Percentiles rank a stretch among this genome's conserved stretches.
These are phyloP conservation scores for Musa beccarii DNA, from an alignment of 176 grass and related monocot species.

Conservation along the genomic window DNA sequence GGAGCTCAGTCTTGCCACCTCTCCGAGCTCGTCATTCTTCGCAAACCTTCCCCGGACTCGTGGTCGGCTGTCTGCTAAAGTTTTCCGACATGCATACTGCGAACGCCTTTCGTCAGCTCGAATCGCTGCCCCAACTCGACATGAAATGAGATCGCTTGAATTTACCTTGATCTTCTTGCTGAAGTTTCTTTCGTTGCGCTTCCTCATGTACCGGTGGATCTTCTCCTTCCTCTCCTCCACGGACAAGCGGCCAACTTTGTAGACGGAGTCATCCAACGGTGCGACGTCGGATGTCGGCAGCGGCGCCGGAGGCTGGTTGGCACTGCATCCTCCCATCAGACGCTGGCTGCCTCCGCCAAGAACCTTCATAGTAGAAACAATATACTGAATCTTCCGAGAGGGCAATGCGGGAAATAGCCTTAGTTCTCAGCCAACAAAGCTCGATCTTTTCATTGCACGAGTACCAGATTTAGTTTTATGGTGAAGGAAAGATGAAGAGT, in stretches of 20 bases:
- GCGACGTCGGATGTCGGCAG: conserved; percentile 36
- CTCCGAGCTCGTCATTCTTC: conserved; percentile 82
- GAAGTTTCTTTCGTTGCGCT: conserved; percentile 95
- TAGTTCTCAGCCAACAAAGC: no score
- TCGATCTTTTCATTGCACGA: no score
- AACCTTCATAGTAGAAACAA: conserved; percentile 20
- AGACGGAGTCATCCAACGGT: conserved; percentile 49
- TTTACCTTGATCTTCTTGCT: conserved; percentile 98
- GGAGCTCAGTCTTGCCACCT: conserved; percentile 44
- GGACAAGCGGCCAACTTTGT: conserved; percentile 66
- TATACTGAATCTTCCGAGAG: neutral
- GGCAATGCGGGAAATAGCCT: neutral
- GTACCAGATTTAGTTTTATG: neutral
- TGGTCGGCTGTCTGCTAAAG: conserved; percentile 90
- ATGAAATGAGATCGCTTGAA: conserved; percentile 1
- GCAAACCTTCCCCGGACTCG: conserved; percentile 92
- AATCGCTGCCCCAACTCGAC: no score
- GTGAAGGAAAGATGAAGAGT: neutral
- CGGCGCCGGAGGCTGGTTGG: conserved; percentile 21
- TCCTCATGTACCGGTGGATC: conserved; percentile 88
- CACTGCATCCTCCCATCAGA: conserved; percentile 42
- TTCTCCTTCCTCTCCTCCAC: conserved; percentile 89
- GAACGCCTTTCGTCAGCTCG: neutral
- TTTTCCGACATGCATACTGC: conserved; percentile 97
- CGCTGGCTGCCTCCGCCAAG: conserved; percentile 40